These are phyloP conservation scores for Pythium folliculosum DNA, from an alignment of 352 stramenopile genomes.

Conservation along the genomic window DNA sequence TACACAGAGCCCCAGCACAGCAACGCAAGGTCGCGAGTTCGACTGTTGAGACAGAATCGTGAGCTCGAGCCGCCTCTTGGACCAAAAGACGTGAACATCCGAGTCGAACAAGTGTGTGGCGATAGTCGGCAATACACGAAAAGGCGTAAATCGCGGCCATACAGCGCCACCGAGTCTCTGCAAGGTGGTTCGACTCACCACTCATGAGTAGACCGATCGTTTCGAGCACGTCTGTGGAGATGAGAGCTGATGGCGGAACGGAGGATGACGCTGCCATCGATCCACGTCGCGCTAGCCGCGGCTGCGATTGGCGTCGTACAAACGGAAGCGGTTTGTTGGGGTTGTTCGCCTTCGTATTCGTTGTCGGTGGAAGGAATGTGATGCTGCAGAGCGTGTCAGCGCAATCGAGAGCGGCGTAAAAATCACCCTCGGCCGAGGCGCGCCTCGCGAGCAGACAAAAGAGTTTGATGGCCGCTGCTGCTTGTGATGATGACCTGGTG, in stretches of 20 bases:
- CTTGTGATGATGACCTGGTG: conserved; percentile 7
- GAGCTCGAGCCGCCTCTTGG: conserved; percentile 35
- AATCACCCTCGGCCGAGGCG: conserved; percentile 32
- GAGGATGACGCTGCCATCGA: conserved; percentile 10
- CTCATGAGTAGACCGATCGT: conserved; percentile 45
- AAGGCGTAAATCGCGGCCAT: conserved; percentile 59
- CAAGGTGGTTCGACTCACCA: neutral
- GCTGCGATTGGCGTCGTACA: conserved; percentile 26
- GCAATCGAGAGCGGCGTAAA: conserved; percentile 55
- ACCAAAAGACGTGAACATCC: conserved; percentile 56
- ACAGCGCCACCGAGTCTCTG: conserved; percentile 67
- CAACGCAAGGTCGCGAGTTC: conserved; percentile 38
- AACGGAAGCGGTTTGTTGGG: conserved; percentile 9
- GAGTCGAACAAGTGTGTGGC: conserved; percentile 46
- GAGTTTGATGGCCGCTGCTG: conserved; percentile 38
- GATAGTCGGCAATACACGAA: conserved; percentile 44
- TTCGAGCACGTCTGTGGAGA: conserved; percentile 36
- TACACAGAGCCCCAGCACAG: conserved; percentile 62
- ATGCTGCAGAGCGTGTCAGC: conserved; percentile 65
- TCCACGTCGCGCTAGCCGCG: conserved; percentile 14
- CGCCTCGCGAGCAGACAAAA: conserved; percentile 48
- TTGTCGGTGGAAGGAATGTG: conserved; percentile 33
- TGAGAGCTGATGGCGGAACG: conserved; percentile 31
- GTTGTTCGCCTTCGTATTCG: neutral
- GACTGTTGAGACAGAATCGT: conserved; percentile 17